A percentile compares a stretch with the other conserved stretches of the same genome.
Conservation (phyloP, 345 rosid genomes). For the Arabidopsis suecica region DNA sequence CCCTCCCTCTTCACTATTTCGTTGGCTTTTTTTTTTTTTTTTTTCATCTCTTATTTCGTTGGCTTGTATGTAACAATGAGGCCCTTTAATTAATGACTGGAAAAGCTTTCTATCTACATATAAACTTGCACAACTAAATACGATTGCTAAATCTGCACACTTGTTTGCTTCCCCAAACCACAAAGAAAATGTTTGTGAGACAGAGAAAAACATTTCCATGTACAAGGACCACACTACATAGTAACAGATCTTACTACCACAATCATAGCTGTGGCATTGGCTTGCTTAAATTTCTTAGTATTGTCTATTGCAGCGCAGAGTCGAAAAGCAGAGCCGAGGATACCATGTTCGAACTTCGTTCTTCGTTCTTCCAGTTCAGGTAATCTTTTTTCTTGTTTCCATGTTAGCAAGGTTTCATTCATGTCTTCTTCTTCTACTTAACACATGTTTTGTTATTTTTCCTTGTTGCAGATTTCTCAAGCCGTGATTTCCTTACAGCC, state of each 20-base stretch:
- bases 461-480: constrained; percentile 64
- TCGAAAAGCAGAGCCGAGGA: neutral
- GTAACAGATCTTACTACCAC: constrained; percentile 35
- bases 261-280: constrained; percentile 11
- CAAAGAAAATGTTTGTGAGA: constrained; percentile 3
- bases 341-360: constrained; percentile 1
- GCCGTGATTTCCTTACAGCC: constrained; percentile 80
- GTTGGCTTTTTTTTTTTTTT: too few relatives aligned
- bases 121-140: constrained; percentile 11
- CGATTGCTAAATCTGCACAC: constrained; percentile 34
- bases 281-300: constrained; percentile 1
- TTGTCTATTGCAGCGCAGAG: neutral
- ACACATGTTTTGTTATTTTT: constrained; percentile 40
- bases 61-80: constrained; percentile 2
- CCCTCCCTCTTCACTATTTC: too few relatives aligned
- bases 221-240: constrained; percentile 32
- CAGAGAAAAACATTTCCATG: constrained; percentile 16
- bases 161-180: constrained; percentile 35
- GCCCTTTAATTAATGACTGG: neutral
- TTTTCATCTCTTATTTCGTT: too few relatives aligned
- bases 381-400: constrained; percentile 14
- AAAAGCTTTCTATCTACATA: constrained; percentile 12
- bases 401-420: constrained; percentile 18
- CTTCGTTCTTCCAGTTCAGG: constrained; percentile 13
- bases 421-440: constrained; percentile 26